Evolutionary conservation across 2,329 filamentous ascomycete genomes (phyloP).

Genomic region (Colletotrichum orbiculare): DNA sequence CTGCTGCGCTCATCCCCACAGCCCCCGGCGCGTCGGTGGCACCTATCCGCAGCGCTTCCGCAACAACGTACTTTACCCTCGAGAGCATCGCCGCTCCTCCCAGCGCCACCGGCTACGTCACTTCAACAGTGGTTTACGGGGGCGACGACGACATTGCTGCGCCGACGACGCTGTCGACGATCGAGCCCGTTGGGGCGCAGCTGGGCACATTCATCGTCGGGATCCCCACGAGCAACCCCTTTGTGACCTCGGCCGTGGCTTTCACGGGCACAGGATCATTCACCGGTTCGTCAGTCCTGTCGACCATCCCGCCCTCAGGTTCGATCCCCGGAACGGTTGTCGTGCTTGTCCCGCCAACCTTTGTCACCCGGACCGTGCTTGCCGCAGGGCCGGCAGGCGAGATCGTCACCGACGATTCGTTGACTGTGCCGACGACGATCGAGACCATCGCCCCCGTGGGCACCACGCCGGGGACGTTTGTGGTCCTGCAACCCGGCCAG

Average conservation of each 20-base stretch:
- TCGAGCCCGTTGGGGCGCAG: background rate
- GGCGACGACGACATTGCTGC: background rate
- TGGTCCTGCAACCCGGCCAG: background rate
- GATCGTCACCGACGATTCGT: background rate
- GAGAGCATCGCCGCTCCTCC: background rate
- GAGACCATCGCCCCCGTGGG: conserved; percentile 9
- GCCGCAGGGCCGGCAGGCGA: conserved; percentile 3
- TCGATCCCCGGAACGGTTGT: conserved; percentile 25
- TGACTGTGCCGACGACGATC: conserved; percentile 17
- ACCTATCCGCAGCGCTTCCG: background rate
- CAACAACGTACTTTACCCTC: background rate
- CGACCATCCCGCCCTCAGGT: conserved; percentile 11
- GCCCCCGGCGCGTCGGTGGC: background rate
- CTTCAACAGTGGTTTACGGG: conserved; percentile 10
- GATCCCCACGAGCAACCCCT: background rate
- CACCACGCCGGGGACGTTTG: background rate
- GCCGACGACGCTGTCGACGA: conserved; percentile 12
- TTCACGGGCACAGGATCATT: conserved; percentile 1
- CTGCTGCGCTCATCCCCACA: background rate
- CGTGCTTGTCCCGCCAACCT: conserved; percentile 12
- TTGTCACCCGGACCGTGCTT: conserved; percentile 22
- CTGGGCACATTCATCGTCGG: conserved; percentile 30
- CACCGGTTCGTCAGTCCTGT: conserved; percentile 2
- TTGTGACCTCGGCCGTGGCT: conserved; percentile 11
- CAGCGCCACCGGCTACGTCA: background rate